phyloP scores from a whole-genome alignment of 2,329 filamentous ascomycete genomes.

The Parasarocladium wereldwijsianum region DNA sequence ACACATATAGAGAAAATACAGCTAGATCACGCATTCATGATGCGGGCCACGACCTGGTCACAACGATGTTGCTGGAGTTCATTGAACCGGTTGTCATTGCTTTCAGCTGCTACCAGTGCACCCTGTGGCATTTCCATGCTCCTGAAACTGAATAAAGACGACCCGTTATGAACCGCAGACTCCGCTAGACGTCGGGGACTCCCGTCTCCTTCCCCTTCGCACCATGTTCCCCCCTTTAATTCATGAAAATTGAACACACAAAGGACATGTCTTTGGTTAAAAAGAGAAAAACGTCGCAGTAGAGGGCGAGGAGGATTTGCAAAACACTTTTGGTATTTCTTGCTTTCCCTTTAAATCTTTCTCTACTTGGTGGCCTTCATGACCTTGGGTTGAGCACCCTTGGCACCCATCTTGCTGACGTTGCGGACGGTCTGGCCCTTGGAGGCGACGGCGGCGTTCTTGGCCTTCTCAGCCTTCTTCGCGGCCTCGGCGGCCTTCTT shows the following conservation, averaged over 20 bases:
- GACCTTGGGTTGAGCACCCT: slow-evolving; percentile 78
- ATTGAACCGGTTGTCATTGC: slow-evolving; percentile 22
- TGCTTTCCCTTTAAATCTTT: slow-evolving; percentile 1
- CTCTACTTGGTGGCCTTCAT: slow-evolving; percentile 65
- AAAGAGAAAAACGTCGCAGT: slow-evolving; percentile 2
- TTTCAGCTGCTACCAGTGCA: slow-evolving; percentile 27
- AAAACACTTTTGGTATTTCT: neutral
- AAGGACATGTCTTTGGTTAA: slow-evolving; percentile 1
- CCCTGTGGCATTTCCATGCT: slow-evolving; percentile 25
- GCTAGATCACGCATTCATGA: too few relatives aligned
- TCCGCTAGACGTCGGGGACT: too few relatives aligned
- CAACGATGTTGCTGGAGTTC: too few relatives aligned
- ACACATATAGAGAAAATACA: too few relatives aligned
- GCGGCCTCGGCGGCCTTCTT: slow-evolving; percentile 71
- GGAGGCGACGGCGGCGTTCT: slow-evolving; percentile 59
- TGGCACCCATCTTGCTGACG: slow-evolving; percentile 92
- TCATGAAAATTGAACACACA: slow-evolving; percentile 3
- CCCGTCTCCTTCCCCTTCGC: too few relatives aligned
- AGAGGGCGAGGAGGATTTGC: too few relatives aligned
- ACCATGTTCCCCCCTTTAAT: slow-evolving; percentile 13
- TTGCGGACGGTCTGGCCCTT: slow-evolving; percentile 71
- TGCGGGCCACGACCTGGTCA: too few relatives aligned
- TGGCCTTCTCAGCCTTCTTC: slow-evolving; percentile 99
- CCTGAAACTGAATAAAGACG: slow-evolving; percentile 26
- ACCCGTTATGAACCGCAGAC: slow-evolving; percentile 27